Base-by-base conservation (phyloP, 2,329 filamentous ascomycete genomes). In the Clarireedia paspali region DNA sequence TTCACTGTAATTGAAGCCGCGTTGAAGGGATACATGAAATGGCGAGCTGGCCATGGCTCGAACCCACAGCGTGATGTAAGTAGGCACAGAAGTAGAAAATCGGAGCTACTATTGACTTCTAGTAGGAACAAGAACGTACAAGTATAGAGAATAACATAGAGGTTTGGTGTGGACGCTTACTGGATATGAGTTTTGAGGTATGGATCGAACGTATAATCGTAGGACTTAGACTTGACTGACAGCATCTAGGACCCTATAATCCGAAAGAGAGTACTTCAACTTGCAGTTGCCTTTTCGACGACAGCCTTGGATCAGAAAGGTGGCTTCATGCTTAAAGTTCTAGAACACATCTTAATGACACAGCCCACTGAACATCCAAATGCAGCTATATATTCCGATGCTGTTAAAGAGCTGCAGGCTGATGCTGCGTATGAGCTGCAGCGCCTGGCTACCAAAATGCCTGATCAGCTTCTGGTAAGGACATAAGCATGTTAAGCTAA, bases 291-390 rank as follows among this genome's bases (percentile, higher is more conserved):
- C 40, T 88, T 95, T 67, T 92, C 90, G 0, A 91, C 88, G 0
- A 87, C 84, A 30, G 88, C 88, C 2, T 76, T 96, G 6, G 84
- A 90, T 67, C 85, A 85, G 63, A 88, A 89, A 55, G 81, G 87
- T 5, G 79, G 78, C 38, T 92, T 96, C 70, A 94, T 95, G 71
- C 78, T 96, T 20, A 91, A 88, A 67, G 89, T 96, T 23, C 79
- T 97, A 3, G 90, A 96, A 68, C 89, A 96, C 70, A 91, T 96
- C 60, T 78, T 99, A 39, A 84, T 92, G 66, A 91, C 89, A 36
- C 87, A 87, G 72, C 83, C 89, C n/a, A 76, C 81, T 3, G 82
- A 89, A 45, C 81, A 88, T 55, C 84, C 87, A 2, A 82, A 87
- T 46, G 82, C 87, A 64, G 78, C 81, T 42, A 75, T 83, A 3